phyloP scores from a whole-genome alignment of 345 rosid genomes.

The Rhodamnia rubescens region DNA sequence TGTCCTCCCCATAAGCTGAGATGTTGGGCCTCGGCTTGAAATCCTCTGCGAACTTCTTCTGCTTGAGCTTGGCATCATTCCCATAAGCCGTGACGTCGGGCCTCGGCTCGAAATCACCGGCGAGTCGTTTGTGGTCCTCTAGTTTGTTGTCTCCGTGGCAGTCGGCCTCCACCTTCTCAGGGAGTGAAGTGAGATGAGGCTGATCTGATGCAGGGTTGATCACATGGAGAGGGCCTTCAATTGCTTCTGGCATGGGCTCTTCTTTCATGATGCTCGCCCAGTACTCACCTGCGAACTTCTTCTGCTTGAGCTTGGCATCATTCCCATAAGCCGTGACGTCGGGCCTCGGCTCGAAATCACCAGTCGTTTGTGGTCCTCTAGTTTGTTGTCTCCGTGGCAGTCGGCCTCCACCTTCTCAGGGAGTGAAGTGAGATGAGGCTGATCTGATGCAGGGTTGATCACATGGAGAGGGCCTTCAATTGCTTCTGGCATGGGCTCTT shows the following conservation, averaged over 20 bases:
- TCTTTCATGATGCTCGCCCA: conserved; percentile 13
- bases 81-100: background rate
- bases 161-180: background rate
- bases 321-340: too few species aligned
- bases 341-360: too few species aligned
- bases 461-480: too few species aligned
- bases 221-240: background rate
- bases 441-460: too few species aligned
- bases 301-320: too few species aligned
- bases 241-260: conserved; percentile 13
- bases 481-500: too few species aligned
- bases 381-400: too few species aligned
- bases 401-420: too few species aligned
- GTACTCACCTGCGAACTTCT: too few species aligned
- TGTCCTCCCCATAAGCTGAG: background rate
- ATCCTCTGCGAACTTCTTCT: background rate
- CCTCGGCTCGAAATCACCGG: background rate
- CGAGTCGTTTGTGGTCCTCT: background rate
- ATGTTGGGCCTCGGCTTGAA: background rate
- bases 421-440: too few species aligned
- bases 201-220: background rate
- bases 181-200: background rate
- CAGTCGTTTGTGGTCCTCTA: too few species aligned
- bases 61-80: background rate
- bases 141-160: background rate